Base-by-base conservation (phyloP, 306 rosid species). In the Dryas drummondii region DNA sequence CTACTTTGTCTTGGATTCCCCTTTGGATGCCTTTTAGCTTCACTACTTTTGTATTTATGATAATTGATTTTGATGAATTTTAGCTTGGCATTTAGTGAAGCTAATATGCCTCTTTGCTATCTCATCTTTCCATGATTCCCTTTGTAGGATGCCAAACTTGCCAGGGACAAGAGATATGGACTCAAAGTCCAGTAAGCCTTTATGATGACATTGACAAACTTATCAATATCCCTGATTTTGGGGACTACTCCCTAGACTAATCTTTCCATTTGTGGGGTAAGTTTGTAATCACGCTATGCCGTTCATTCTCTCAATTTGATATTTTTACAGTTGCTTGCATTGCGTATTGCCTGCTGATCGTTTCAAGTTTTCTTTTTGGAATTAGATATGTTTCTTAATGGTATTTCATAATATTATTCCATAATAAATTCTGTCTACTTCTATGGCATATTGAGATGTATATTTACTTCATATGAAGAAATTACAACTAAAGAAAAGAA, bases 91-190 rank as follows among this genome's bases (percentile, higher is more conserved):
- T 2, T 0, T 32, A 32, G 37, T 32, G 37, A 32, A 32, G 37
- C 37, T 32, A 5, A 54, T 54, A 17, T 70, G 40, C 3, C 32
- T 41, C 12, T 17, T n/a, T 54, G 42, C 12, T 42, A 42, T 44
- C 64, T 54, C 64, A 54, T 54, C 37, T 40, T 54, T 55, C 54
- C 40, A 71, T 54, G 51, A 2, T 54, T 54, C 19, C n/a, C 41
- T 17, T 71, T 37, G 17, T 6, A 71, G 82, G 77, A 78, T 64
- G 82, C 82, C 0, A 52, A 47, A 69, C 50, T 53, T 32, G 82
- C 77, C 15, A 40, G 47, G 58, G 58, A 45, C 11, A 63, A 15
- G 59, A 78, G 63, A 41, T 72, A 71, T 64, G 82, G 82, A 53
- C 27, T 44, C 66, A 64, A 54, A 13, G 64, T 71, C n/a, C 77